Conservation (phyloP, 441 rosid genomes). For the Arabidopsis lyrata region DNA sequence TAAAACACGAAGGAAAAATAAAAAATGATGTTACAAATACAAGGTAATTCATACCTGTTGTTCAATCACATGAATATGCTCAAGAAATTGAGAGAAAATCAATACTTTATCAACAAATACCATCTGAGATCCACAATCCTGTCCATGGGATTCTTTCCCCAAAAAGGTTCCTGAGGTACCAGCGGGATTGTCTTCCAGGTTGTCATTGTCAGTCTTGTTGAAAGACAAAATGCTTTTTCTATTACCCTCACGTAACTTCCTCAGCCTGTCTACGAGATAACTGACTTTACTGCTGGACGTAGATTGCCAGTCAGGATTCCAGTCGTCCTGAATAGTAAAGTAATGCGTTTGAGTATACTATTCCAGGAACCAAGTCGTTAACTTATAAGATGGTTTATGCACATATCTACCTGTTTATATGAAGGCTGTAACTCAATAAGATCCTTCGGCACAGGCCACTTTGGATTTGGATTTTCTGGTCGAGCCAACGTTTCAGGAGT, state of each 20-base stretch:
- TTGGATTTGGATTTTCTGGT: conserved; percentile 94
- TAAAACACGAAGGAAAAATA: conserved; percentile 15
- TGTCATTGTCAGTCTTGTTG: conserved; percentile 38
- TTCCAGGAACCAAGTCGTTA: conserved; percentile 15
- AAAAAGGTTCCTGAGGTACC: conserved; percentile 40
- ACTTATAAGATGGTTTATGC: conserved; percentile 20
- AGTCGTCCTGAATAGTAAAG: conserved; percentile 74
- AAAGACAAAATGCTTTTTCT: conserved; percentile 33
- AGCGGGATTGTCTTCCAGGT: conserved; percentile 41
- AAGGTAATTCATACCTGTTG: conserved; percentile 72
- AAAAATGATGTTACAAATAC: conserved; percentile 5
- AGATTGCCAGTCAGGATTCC: conserved; percentile 99
- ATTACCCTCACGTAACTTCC: conserved; percentile 63
- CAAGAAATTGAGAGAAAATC: conserved; percentile 96
- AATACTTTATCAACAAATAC: conserved; percentile 70
- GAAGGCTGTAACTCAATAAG: conserved; percentile 98
- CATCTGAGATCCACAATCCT: conserved; percentile 45
- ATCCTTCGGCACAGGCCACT: conserved; percentile 97
- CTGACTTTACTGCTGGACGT: conserved; percentile 94
- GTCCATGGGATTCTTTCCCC: conserved; percentile 33
- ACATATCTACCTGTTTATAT: conserved; percentile 76
- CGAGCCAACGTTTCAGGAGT: conserved; percentile 78
- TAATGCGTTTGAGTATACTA: conserved; percentile 28
- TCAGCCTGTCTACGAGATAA: conserved; percentile 80
- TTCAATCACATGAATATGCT: conserved; percentile 90